Evolutionary conservation across 305 asterid genomes (phyloP).

Genomic region (Plantago coronopus): DNA sequence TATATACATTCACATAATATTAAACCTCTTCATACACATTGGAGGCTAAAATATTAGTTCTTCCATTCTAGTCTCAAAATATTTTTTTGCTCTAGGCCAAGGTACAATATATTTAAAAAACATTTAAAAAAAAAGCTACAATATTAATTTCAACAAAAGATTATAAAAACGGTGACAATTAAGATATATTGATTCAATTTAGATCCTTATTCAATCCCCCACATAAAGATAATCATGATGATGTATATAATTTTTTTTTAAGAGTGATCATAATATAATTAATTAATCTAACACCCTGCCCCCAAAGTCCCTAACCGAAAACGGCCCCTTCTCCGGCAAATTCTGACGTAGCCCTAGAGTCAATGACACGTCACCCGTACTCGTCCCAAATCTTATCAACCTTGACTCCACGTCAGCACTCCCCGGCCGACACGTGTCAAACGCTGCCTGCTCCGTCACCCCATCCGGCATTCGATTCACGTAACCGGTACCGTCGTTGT

Average conservation of each 20-base stretch:
- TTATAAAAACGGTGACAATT: slow-evolving; percentile 20
- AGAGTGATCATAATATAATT: slow-evolving; percentile 1
- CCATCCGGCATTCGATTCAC: slow-evolving; percentile 16
- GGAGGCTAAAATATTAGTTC: too few relatives aligned
- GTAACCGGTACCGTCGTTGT: slow-evolving; percentile 52
- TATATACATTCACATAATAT: too few relatives aligned
- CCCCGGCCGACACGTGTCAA: slow-evolving; percentile 19
- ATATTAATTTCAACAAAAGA: slow-evolving; percentile 15
- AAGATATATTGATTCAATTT: slow-evolving; percentile 12
- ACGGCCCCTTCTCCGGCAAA: slow-evolving; percentile 72
- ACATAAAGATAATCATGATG: too few relatives aligned
- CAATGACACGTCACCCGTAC: slow-evolving; percentile 82
- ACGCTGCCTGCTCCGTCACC: slow-evolving; percentile 21
- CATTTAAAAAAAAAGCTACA: background rate
- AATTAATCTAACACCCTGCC: slow-evolving; percentile 33
- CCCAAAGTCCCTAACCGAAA: slow-evolving; percentile 68
- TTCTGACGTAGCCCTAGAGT: slow-evolving; percentile 94
- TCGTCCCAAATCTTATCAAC: slow-evolving; percentile 72
- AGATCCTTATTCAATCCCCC: slow-evolving; percentile 1
- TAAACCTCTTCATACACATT: too few relatives aligned
- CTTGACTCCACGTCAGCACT: slow-evolving; percentile 42
- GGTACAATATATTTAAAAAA: slow-evolving; percentile 2
- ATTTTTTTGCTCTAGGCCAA: background rate
- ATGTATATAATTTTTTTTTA: background rate
- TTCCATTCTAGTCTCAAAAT: too few relatives aligned